phyloP scores from a whole-genome alignment of 345 rosid species.

The Citrus unshiu region DNA sequence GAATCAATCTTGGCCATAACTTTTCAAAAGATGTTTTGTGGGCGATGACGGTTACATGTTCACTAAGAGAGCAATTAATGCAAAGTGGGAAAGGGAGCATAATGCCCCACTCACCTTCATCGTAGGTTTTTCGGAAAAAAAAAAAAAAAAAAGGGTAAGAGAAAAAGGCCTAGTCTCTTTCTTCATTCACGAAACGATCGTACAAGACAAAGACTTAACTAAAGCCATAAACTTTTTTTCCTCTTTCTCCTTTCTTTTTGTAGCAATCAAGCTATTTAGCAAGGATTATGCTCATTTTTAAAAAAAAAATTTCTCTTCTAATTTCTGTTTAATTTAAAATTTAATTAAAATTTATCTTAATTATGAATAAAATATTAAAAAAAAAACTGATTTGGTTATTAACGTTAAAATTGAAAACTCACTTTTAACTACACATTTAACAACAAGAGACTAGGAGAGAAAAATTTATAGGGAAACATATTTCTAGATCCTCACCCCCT shows the following conservation, averaged over 20 bases:
- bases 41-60: slow-evolving; percentile 3
- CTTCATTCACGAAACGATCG: not conserved
- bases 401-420: no score
- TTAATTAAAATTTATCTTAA: no score
- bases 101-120: slow-evolving; percentile 15
- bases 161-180: not conserved
- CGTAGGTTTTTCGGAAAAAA: not conserved
- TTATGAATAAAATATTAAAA: no score
- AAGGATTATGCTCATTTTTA: no score
- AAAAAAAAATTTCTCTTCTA: no score
- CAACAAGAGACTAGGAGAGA: no score
- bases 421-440: no score
- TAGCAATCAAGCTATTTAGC: no score
- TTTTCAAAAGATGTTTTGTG: slow-evolving; percentile 12
- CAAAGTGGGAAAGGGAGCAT: not conserved
- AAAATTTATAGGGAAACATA: no score
- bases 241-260: no score
- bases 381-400: not conserved
- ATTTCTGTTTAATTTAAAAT: no score
- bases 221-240: not conserved
- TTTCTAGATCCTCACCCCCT: not conserved
- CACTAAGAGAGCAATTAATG: not conserved
- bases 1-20: slow-evolving; percentile 27
- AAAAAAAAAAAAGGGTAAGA: slow-evolving; percentile 1
- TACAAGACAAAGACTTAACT: not conserved